Evolutionary conservation across 2,329 filamentous ascomycete species (phyloP).

Genomic region (Penicillium sp.): DNA sequence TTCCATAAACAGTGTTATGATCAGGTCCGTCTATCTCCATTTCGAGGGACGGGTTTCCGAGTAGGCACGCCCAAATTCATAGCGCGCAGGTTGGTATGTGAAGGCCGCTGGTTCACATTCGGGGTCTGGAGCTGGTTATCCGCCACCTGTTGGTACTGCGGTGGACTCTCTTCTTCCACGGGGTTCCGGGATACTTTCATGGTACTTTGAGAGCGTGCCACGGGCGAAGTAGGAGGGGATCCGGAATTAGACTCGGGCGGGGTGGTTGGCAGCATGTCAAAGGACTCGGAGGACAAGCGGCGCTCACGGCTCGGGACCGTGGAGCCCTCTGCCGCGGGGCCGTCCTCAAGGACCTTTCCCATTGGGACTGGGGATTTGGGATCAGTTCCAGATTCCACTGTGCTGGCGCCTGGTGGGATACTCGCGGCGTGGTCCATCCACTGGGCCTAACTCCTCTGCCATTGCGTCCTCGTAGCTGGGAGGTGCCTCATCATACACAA

Average conservation of each 20-base stretch:
- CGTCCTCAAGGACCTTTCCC: constrained; percentile 27
- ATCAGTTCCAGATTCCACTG: constrained; percentile 37
- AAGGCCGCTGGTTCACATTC: constrained; percentile 18
- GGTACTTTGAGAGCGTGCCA: constrained; percentile 30
- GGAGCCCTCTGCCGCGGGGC: constrained; percentile 19
- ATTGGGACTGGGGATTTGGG: constrained; percentile 31
- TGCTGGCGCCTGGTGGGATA: constrained; percentile 41
- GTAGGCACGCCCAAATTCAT: constrained; percentile 37
- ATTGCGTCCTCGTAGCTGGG: constrained; percentile 94
- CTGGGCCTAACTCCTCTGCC: constrained; percentile 68
- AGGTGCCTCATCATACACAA: constrained; percentile 65
- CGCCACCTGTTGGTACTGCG: constrained; percentile 29
- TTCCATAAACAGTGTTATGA: not conserved
- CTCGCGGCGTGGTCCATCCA: constrained; percentile 61
- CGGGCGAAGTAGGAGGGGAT: constrained; percentile 30
- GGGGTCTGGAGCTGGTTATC: constrained; percentile 14
- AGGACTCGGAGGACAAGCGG: constrained; percentile 36
- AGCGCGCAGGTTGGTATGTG: constrained; percentile 23
- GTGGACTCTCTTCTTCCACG: constrained; percentile 28
- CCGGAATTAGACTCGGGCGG: constrained; percentile 33
- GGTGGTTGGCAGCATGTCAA: constrained; percentile 38
- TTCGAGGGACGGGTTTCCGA: constrained; percentile 37
- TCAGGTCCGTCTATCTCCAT: constrained; percentile 3
- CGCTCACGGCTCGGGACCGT: constrained; percentile 18
- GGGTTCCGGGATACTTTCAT: constrained; percentile 28